Base-by-base conservation (phyloP, 2,329 filamentous ascomycete genomes). In the Nemania sp. region DNA sequence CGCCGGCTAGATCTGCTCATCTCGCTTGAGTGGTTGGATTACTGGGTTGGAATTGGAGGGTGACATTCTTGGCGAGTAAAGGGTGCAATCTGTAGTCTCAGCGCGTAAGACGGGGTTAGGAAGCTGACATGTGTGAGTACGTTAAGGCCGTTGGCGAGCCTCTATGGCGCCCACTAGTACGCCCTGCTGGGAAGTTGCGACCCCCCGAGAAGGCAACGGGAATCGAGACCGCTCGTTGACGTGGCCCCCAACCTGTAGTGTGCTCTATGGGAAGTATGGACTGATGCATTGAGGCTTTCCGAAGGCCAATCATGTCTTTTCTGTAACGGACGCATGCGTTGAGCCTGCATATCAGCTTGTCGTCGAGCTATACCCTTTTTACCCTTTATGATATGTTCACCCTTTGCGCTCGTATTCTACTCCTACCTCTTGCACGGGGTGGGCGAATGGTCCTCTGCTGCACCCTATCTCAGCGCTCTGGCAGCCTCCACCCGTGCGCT, bases 11-110 rank as follows among this genome's bases (percentile, higher is more conserved):
- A 22, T 3, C 22, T 47, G 3, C 43, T 47, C 43, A 24, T 47
- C 43, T 47, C n/a, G 10, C 20, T 15, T 11, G 20, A 3, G 4
- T 11, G 22, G 47, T 7, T 3, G 8, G 2, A 20, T 18, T 18
- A 13, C 10, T 13, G 7, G 3, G 27, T 11, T 10, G n/a, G 41
- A 27, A 29, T 41, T 8, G 32, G 35, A 53, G 35, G 24, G 54
- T 64, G 24, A 8, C 35, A 35, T 58, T 29, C 45, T 52, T 64
- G 61, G 61, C 61, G 15, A 22, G 1, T 11, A 58, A 52, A 52
- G 61, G 53, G 53, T 52, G 53, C 29, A 41, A 32, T 15, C 22
- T 15, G 11, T 13, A 26, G 24, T 2, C n/a, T 6, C 20, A 3
- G 8, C 8, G 29, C 29, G 29, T 32, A 32, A 32, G 29, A 4